These are phyloP conservation scores for Skeletonema menzelii DNA, from an alignment of 108 stramenopile genomes.

Conservation along the genomic window DNA sequence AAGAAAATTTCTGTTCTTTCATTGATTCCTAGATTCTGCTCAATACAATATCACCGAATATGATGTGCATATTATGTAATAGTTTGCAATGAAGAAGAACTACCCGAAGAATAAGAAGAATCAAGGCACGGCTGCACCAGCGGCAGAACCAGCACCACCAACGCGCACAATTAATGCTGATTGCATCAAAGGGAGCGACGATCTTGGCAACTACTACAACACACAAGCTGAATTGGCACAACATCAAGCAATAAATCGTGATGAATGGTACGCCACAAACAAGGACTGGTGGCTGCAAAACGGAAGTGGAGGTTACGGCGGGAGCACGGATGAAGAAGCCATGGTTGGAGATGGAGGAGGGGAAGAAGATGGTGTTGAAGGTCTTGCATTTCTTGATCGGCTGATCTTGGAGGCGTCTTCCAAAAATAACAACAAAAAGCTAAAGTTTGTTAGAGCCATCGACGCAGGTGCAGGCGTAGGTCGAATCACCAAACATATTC, in stretches of 20 bases:
- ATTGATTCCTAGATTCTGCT: no score
- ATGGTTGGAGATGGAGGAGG: slow-evolving; percentile 28
- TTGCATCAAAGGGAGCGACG: slow-evolving; percentile 1
- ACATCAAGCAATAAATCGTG: no score
- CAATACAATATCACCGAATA: no score
- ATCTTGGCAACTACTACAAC: not conserved
- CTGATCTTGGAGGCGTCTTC: not conserved
- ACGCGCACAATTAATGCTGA: not conserved
- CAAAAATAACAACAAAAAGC: not conserved
- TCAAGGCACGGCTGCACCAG: no score
- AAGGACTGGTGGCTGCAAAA: no score
- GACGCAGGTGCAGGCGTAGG: slow-evolving; percentile 23
- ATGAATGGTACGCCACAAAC: no score
- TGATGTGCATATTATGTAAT: no score
- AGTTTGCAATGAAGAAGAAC: no score
- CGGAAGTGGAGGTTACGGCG: slow-evolving; percentile 10
- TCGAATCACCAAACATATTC: slow-evolving; percentile 12
- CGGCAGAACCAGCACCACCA: no score
- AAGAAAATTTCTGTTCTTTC: no score
- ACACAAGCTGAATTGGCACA: no score
- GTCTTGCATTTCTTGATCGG: slow-evolving; percentile 25
- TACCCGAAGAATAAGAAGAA: no score
- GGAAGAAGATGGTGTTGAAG: slow-evolving; percentile 21
- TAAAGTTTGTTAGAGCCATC: not conserved
- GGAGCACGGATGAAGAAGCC: slow-evolving; percentile 17